Evolutionary conservation across 345 rosid genomes (phyloP), one percentile per base, ranked within the genome.

Genomic region (Conringia planisiliqua): DNA sequence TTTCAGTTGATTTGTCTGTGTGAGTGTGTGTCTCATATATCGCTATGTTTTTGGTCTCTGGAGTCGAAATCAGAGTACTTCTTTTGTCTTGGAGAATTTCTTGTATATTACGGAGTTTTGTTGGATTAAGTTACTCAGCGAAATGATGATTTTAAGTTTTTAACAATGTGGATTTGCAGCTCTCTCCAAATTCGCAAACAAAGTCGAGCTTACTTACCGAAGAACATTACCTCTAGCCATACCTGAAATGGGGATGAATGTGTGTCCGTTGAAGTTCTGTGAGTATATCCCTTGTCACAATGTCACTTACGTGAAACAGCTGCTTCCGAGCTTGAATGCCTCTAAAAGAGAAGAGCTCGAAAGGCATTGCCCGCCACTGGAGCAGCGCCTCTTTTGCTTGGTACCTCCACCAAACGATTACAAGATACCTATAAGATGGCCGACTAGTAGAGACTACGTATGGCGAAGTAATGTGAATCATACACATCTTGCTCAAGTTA

Each of bases 401-500:
- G 89, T 90, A 18, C 97, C 99, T 29, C 99, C 94, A 20, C 97
- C 97, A 1, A 66, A 80, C 58, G 97, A 89, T 82, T 95, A 95
- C 62, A 95, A 83, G 81, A 43, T 89, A 55, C 97, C 99, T 7
- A 80, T 92, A 65, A 89, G 81, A 81, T 95, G 99, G 99, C 99
- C 97, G 1, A 76, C 78, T 1, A 92, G 97, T 87, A 78, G 92
- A 82, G 97, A 90, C 74, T 95, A 83, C 55, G 88, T 90, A 10
- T 92, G 97, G 99, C 75, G 90, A 76, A 92, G 93, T 76, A 95
- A 95, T 81, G 97, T 95, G 77, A 95, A 95, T 82, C 97, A 90
- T 81, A 84, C 92, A 12, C 95, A 22, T 82, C 95, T 94, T 57
- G 93, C 97, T 70, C 83, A 86, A 71, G 90, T 91, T 29, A 90